Base-by-base conservation (phyloP, 805 yeast genomes). In the Blastobotrys americana region DNA sequence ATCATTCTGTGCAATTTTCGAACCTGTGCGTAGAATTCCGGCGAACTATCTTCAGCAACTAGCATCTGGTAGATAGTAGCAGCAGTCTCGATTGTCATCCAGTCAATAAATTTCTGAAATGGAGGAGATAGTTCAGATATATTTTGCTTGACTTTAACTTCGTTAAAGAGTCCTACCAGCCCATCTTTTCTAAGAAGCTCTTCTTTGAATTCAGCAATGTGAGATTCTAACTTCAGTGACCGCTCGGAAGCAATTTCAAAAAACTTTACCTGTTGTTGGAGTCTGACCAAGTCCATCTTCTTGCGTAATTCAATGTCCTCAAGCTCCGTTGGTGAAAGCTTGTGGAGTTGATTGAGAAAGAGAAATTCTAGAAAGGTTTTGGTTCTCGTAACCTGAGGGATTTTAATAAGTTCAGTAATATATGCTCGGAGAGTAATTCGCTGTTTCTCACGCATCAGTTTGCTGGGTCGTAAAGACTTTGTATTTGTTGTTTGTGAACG, bases 21-120 rank as follows among this genome's bases (percentile, higher is more conserved):
- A 25, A 84, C 67, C 57, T 86, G 87, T 9, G 74, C 71, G 54
- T 82, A 80, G 54, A 84, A 68, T 54, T 86, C 96, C 48, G 79
- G 77, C 1, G 95, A 80, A 49, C 78, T 77, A 59, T 90, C 97
- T 43, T 77, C 81, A 1, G 90, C 93, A 19, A 90, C 68, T 54
- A 88, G 82, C 33, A 83, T 54, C 51, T 85, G 87, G 63, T 85
- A 89, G 2, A 90, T 65, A 0, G 95, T 82, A 0, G 95, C 84
- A 0, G 97, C 86, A 5, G 86, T 63, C 59, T 88, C 90, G 8
- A 90, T 75, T 49, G 87, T 78, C 48, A 82, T 76, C 86, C 96
- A 82, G 53, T 84, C 87, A 35, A 86, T 70, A 51, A 89, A 80
- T 39, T 84, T 74, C 50, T 72, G 70, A 37, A 88, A 68, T 33